Conservation (phyloP, 2,329 filamentous ascomycete genomes). For the Aspergillus neoniger region DNA sequence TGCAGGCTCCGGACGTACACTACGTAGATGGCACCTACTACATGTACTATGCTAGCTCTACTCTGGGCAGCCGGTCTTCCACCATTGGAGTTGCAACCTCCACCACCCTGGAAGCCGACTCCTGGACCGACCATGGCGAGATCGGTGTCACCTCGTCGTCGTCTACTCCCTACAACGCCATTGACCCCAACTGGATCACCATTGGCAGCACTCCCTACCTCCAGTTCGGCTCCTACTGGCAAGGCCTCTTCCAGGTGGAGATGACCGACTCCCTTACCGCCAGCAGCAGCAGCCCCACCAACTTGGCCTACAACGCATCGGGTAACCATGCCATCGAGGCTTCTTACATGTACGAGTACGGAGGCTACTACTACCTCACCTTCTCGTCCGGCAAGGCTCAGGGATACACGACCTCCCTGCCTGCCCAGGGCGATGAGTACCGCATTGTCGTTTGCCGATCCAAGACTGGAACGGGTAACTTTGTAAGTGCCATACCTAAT, state of each 20-base stretch:
- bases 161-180: slow-evolving; percentile 57
- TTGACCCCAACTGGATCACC: slow-evolving; percentile 60
- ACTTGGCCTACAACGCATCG: slow-evolving; percentile 57
- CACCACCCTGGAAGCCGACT: slow-evolving; percentile 41
- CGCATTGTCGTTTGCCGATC: slow-evolving; percentile 65
- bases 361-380: slow-evolving; percentile 64
- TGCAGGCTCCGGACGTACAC: slow-evolving; percentile 64
- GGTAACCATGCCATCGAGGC: slow-evolving; percentile 60
- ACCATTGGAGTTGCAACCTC: slow-evolving; percentile 62
- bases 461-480: slow-evolving; percentile 53
- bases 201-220: slow-evolving; percentile 49
- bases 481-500: slow-evolving; percentile 40
- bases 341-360: slow-evolving; percentile 57
- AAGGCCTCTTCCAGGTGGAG: slow-evolving; percentile 61
- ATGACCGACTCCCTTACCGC: slow-evolving; percentile 42
- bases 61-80: slow-evolving; percentile 62
- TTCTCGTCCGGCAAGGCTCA: slow-evolving; percentile 63
- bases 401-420: slow-evolving; percentile 54
- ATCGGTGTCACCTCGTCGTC: slow-evolving; percentile 40
- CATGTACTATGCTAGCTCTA: slow-evolving; percentile 65
- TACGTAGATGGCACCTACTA: slow-evolving; percentile 62
- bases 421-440: slow-evolving; percentile 62
- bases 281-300: slow-evolving; percentile 39
- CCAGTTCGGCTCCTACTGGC: slow-evolving; percentile 72
- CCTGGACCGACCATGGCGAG: slow-evolving; percentile 41